Evolutionary conservation across 371 early-diverging fungal species (phyloP), one percentile per base, ranked within the genome.

Genomic region (Apophysomyces variabilis): DNA sequence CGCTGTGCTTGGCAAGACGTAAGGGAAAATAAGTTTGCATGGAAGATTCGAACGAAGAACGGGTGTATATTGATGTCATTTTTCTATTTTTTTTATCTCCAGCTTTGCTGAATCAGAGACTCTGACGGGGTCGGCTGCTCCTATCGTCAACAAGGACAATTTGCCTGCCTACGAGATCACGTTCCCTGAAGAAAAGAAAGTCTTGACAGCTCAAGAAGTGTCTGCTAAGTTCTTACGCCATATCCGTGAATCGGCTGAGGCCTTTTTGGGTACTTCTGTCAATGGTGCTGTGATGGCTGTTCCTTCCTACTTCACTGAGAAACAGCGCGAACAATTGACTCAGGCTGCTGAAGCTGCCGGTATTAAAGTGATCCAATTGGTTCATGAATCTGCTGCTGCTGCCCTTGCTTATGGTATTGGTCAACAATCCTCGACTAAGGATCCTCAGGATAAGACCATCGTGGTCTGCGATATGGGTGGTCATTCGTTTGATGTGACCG

Each of bases 391-490:
- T 57, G 92, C 94, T 64, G 99, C 99, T 38, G 99, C 99, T 68
- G 96, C 94, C 38, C 85, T 99, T 62, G 95, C 98, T 45, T 99
- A 97, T 73, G 90, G 92, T 69, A 82, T 90, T 58, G 88, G 92
- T 60, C 73, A 88, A 73, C 74, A 78, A 36, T 78, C 85, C 26
- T 69, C 75, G 66, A 78, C 74, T 72, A 80, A 84, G 68, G 74
- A 82, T 62, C 80, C 85, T 66, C 77, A 82, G 70, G 96, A 95
- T 71, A 89, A 90, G 73, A 85, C 87, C 18, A 87, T 93, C n/a
- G 82, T 98, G 65, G 95, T 99, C 16, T 92, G 96, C 69, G 99
- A 99, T 83, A 86, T 99, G 62, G 99, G 99, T 62, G 99, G 94
- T 50, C 93, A 96, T 60, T 93, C 95, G 21, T 93, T 99, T 67